Evolutionary conservation across 2,329 filamentous ascomycete genomes (phyloP).

Genomic region (Capronia americana): DNA sequence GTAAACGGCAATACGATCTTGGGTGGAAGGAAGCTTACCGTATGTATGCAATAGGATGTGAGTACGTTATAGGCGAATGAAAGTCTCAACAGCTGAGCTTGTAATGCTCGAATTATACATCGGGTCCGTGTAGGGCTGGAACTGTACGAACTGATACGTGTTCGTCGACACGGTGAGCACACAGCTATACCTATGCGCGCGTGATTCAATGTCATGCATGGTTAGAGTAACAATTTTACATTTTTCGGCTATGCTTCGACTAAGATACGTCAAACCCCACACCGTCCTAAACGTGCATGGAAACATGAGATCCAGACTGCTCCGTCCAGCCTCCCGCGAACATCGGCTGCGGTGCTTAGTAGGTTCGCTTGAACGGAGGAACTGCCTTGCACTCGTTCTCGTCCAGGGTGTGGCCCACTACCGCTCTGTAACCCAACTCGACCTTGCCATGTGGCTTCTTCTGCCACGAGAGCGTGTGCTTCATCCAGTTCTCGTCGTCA

Average conservation of each 20-base stretch:
- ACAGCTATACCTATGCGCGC: not conserved
- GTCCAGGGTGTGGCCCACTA: conserved; percentile 83
- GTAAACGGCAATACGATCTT: not conserved
- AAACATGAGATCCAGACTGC: not conserved
- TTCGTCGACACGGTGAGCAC: not conserved
- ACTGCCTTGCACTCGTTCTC: conserved; percentile 96
- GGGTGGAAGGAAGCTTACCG: not conserved
- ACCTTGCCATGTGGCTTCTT: conserved; percentile 87
- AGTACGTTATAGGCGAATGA: conserved; percentile 65
- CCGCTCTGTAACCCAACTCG: conserved; percentile 83
- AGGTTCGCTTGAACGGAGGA: conserved; percentile 83
- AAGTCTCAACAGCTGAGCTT: not conserved
- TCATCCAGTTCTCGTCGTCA: conserved; percentile 98
- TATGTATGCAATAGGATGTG: conserved; percentile 54
- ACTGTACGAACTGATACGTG: not conserved
- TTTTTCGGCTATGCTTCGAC: conserved; percentile 11
- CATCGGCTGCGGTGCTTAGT: conserved; percentile 45
- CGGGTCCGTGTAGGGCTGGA: not conserved
- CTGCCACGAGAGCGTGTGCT: conserved; percentile 97
- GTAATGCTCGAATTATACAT: not conserved
- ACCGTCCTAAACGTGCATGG: not conserved
- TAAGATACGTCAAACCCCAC: not conserved
- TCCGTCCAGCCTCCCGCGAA: not conserved
- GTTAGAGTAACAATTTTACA: conserved; percentile 15
- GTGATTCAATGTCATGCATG: not conserved